These are phyloP conservation scores for Amoeboaphelidium protococcarum DNA, from an alignment of 371 early-diverging fungal species.

Conservation along the genomic window DNA sequence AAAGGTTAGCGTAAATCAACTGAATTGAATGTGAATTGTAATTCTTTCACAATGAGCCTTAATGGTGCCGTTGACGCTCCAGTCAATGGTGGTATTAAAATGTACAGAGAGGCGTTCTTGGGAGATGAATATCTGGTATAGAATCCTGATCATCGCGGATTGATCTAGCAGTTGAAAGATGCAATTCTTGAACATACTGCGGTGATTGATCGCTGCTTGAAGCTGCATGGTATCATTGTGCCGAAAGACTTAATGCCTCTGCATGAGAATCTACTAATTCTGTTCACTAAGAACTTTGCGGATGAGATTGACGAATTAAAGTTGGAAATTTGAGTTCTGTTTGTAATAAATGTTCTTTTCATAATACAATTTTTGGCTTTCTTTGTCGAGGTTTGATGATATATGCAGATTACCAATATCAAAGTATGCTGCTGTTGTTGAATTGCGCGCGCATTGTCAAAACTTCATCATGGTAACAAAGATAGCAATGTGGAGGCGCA, in stretches of 20 bases:
- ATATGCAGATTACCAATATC: too few relatives aligned
- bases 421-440: too few relatives aligned
- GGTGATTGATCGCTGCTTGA: constrained; percentile 29
- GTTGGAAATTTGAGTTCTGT: too few relatives aligned
- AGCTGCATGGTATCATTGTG: constrained; percentile 30
- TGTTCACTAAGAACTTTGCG: constrained; percentile 38
- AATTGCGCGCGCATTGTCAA: too few relatives aligned
- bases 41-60: constrained; percentile 47
- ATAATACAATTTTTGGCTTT: too few relatives aligned
- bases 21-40: constrained; percentile 20
- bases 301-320: constrained; percentile 22
- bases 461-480: too few relatives aligned
- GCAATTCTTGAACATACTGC: constrained; percentile 32
- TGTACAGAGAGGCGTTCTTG: constrained; percentile 43
- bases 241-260: constrained; percentile 39
- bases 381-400: too few relatives aligned
- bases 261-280: constrained; percentile 31
- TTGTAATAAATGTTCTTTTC: too few relatives aligned
- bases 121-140: constrained; percentile 17
- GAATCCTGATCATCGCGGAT: constrained; percentile 20
- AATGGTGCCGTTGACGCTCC: constrained; percentile 63
- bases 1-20: neutral
- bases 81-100: constrained; percentile 53
- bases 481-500: too few relatives aligned
- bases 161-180: neutral